Base-by-base conservation (phyloP, 1,139 yeast genomes). In the Yamadazyma membranifaciens region DNA sequence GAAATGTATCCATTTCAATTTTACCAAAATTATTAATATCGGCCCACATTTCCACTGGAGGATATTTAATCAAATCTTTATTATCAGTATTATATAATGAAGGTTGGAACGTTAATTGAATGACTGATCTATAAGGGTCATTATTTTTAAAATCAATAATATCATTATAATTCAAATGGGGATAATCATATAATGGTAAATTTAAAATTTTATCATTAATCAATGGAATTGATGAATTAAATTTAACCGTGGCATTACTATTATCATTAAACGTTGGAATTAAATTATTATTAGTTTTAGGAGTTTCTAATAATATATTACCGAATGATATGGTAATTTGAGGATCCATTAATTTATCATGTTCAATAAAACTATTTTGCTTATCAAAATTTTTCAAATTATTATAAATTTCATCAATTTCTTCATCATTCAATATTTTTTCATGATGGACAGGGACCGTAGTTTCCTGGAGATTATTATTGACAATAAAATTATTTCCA, bases 21-120 rank as follows among this genome's bases (percentile, higher is more conserved):
- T 49, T 58, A 14, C 64, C 65, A 17, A 57, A 52, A 9, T 61
- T 63, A 45, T 69, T 67, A 39, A 77, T 56, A 34, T 71, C 75
- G 39, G 74, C 59, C 78, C 81, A 76, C 37, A 80, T 59, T 51
- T 80, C 84, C 3, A 80, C 60, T 0, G 81, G 78, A 0, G 84
- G 83, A 40, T 67, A 67, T 37, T 60, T 54, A 42, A 56, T 52
- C 35, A 54, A 51, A 11, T 48, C 48, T n/a, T 48, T 37, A 11
- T 49, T 53, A n/a, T 46, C 39, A 11, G 30, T 39, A 6, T 41
- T 39, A 22, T 43, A 63, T 9, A 77, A 69, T 9, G 74, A 60
- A 1, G 84, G 83, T n/a, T 66, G 53, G 45, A 79, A 74, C 47
- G 64, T 67, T 46, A 79, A 49, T 52, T 79, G 83, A 12, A 75